Percentiles rank a stretch among this genome's conserved stretches.
Conservation (phyloP, 352 stramenopile genomes). For the Pythium sp. region DNA sequence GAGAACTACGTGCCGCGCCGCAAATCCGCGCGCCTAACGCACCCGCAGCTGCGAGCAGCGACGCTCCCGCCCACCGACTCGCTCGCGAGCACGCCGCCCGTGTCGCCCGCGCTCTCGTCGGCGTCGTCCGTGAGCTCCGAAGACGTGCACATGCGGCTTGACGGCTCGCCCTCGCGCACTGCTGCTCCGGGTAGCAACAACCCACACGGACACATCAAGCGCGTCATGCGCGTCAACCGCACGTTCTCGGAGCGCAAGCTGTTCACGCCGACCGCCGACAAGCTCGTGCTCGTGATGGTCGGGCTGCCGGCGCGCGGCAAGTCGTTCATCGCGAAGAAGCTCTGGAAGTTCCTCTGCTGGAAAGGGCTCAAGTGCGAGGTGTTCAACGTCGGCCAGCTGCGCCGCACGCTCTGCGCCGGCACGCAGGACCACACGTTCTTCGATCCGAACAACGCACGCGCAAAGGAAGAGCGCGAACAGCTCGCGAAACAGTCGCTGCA, state of each 20-base stretch:
- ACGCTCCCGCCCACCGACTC: neutral
- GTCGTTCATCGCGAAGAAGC: constrained; percentile 94
- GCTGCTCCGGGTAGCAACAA: neutral
- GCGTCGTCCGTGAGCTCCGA: constrained; percentile 10
- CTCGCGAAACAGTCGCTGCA: constrained; percentile 79
- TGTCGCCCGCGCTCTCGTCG: constrained; percentile 19
- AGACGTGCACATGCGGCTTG: constrained; percentile 2
- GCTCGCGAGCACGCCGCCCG: neutral
- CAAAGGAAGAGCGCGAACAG: constrained; percentile 64
- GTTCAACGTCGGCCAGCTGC: constrained; percentile 95
- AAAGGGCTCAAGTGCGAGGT: constrained; percentile 82
- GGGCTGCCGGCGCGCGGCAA: constrained; percentile 93
- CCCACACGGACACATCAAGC: constrained; percentile 14
- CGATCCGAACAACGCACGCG: constrained; percentile 86
- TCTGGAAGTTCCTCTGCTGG: constrained; percentile 79
- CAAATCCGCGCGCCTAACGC: constrained; percentile 15
- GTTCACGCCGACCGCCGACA: constrained; percentile 86
- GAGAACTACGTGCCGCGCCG: constrained; percentile 15
- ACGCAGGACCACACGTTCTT: constrained; percentile 91
- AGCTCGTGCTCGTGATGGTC: constrained; percentile 95
- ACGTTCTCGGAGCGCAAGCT: constrained; percentile 70
- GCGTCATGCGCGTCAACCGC: constrained; percentile 21
- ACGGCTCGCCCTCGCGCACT: constrained; percentile 4
- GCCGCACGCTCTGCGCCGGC: constrained; percentile 71
- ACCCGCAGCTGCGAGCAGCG: constrained; percentile 5